Evolutionary conservation across 2,329 filamentous ascomycete genomes (phyloP), one percentile per base, ranked within the genome.

Genomic region (Paraphoma chrysanthemicola): DNA sequence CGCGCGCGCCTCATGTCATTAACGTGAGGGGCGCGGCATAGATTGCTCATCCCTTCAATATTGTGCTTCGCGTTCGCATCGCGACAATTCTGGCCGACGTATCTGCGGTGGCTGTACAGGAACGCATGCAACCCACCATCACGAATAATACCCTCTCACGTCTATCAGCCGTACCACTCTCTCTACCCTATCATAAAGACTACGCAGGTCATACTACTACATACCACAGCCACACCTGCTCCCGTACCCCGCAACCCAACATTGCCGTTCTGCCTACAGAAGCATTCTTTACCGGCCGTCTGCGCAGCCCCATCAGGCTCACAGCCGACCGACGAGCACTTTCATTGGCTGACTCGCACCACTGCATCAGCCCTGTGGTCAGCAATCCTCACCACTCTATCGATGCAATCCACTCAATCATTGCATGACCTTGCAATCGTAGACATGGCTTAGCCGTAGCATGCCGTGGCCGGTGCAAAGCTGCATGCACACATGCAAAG

Each of bases 241-340:
- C 23, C 28, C 33, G 33, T 36, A 44, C 44, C 44, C 51, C 51
- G 43, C 49, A 28, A 23, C 29, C 18, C 23, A 16, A 11, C 5
- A 18, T 14, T 29, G 23, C 48, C 45, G 44, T 47, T 53, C 51
- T 55, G 57, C 54, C 57, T 60, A 54, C 50, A 57, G 42, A 31
- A 42, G 54, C 48, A 30, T 31, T 4, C 31, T 47, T 29, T 49
- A 53, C 51, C 39, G 57, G 57, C 46, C 49, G 57, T 11, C 31
- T 60, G 54, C 54, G 57, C 59, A 60, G 57, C 57, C 57, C 54
- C 51, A 46, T 29, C 43, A 46, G 52, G 48, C 43, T 43, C 18
- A 60, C 33, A 16, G 36, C 8, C 41, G 18, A 23, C 28, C 18
- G 33, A 16, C 14, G 18, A 46, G 5, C 44, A 14, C 44, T 41